Conservation (phyloP, 106 monocot genomes). For the Chionographis japonica region DNA sequence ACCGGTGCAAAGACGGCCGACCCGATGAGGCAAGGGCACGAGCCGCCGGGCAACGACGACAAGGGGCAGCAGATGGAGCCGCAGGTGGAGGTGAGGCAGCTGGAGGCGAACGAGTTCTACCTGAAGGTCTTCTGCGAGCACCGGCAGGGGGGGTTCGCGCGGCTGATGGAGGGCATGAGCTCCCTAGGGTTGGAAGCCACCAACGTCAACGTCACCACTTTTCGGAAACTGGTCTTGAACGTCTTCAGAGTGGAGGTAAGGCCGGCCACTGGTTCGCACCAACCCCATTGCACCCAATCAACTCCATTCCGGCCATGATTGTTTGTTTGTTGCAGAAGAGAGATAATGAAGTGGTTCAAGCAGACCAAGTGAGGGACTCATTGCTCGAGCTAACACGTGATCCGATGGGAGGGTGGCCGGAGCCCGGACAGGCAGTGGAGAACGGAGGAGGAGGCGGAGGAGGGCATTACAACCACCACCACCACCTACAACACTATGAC, state of each 20-base stretch:
- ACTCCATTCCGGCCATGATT: no score
- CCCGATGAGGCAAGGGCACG: not conserved
- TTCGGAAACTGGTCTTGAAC: slow-evolving; percentile 58
- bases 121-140: slow-evolving; percentile 83
- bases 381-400: slow-evolving; percentile 66
- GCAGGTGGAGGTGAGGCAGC: slow-evolving; percentile 82
- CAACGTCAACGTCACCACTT: slow-evolving; percentile 76
- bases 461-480: not conserved
- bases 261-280: no score
- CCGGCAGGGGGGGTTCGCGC: slow-evolving; percentile 58
- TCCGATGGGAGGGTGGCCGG: slow-evolving; percentile 21
- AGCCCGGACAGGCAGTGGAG: slow-evolving; percentile 3
- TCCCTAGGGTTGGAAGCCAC: slow-evolving; percentile 76
- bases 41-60: slow-evolving; percentile 27
- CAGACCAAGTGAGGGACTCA: slow-evolving; percentile 82
- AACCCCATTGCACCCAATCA: no score
- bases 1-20: not conserved
- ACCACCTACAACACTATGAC: not conserved
- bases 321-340: slow-evolving; percentile 45
- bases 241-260: slow-evolving; percentile 76
- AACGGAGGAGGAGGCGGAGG: not conserved
- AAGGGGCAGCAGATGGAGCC: slow-evolving; percentile 84
- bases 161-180: slow-evolving; percentile 79
- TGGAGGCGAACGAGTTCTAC: slow-evolving; percentile 76
- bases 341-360: slow-evolving; percentile 72